These are phyloP conservation scores for Gonapodya prolifera DNA, from an alignment of 192 early-diverging fungal species.

Conservation along the genomic window DNA sequence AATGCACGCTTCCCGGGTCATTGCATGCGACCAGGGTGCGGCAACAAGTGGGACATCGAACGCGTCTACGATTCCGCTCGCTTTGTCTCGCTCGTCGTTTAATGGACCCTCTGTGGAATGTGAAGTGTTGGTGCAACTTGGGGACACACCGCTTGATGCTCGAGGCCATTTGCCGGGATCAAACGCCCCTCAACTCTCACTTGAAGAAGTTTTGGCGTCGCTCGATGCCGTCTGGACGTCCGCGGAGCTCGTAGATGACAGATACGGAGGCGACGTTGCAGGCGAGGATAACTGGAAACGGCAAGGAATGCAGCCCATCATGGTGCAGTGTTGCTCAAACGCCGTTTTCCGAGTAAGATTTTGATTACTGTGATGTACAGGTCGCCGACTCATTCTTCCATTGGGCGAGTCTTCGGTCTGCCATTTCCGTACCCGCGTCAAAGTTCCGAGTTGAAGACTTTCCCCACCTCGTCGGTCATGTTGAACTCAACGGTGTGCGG, in stretches of 20 bases:
- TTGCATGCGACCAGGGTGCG: neutral
- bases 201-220: neutral
- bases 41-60: neutral
- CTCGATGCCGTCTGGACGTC: neutral
- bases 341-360: neutral
- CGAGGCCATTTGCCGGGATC: neutral
- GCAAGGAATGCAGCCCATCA: neutral
- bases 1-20: neutral
- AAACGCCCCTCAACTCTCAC: neutral
- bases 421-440: neutral
- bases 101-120: slow-evolving; percentile 4
- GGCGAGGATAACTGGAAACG: slow-evolving; percentile 6
- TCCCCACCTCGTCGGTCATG: neutral
- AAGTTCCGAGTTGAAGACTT: neutral
- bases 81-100: neutral
- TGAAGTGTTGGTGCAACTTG: neutral
- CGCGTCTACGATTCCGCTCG: neutral
- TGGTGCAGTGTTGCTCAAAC: neutral
- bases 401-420: neutral
- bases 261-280: neutral
- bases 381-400: slow-evolving; percentile 4
- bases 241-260: slow-evolving; percentile 3
- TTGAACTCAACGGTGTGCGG: neutral
- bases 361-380: no score
- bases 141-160: neutral